Evolutionary conservation across 257 asterid species (phyloP), one percentile per base, ranked within the genome.

Genomic region (Cinchona pubescens): DNA sequence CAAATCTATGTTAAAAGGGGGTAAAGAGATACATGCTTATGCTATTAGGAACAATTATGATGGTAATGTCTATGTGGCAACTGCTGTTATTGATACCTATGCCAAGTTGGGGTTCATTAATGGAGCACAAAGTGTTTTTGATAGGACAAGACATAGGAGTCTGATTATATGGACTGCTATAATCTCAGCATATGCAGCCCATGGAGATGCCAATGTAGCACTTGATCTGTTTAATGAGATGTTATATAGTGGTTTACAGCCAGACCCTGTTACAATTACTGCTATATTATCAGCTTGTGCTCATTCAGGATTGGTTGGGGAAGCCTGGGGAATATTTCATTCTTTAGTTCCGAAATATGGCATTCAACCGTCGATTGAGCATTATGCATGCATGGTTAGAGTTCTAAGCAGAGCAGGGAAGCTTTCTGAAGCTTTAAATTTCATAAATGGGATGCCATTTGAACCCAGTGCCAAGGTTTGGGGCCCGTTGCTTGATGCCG

Each of bases 401-500:
- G 91, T 96, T 81, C 86, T 93, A 74, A 78, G 87, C 79, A 86
- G 96, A 46, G 90, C 87, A 56, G 96, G 94, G 45, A 86, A 80
- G 76, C 90, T 93, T 75, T 80, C 71, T 46, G 94, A 93, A 80
- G 96, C 96, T 5, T 79, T 85, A 62, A 83, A 86, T 67, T 85
- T 93, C 65, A 85, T 93, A 15, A 73, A 82, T 80, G 86, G 82
- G 73, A 93, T 93, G 97, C 92, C 96, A 2, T 56, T 79, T 18
- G 83, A 87, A 75, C 96, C 97, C 35, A 77, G 79, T 71, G 91
- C 86, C 8, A 88, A 76, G 78, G 88, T 88, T 56, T 91, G 97
- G 97, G 96, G 98, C 76, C 94, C 96, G 59, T 75, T 93, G 74
- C 92, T 93, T 67, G 83, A 83, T 78, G 96, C 96, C 74, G 98